Base-by-base conservation (phyloP, 2,329 filamentous ascomycete species). In the Xylaria sp. region DNA sequence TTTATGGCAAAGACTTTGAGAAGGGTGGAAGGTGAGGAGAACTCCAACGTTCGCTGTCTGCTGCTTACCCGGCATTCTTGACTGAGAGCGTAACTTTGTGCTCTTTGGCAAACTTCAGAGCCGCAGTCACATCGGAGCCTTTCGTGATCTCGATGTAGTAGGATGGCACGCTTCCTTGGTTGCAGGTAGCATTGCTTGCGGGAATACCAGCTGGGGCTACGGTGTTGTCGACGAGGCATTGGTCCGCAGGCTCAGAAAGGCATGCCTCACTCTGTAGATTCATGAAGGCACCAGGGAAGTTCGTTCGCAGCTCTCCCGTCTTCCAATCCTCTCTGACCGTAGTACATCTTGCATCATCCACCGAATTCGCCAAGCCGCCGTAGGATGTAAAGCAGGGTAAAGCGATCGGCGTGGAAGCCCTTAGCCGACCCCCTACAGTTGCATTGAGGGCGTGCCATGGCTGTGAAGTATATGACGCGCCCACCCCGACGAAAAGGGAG, bases 351-450 rank as follows among this genome's bases (percentile, higher is more conserved):
- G 55, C 43, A 45, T 72, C 64, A 59, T 77, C 67, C 3, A 71
- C 61, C 2, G 53, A n/a, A 10, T 67, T 61, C 18, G 68, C 39
- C 1, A 34, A 25, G 23, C 74, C 73, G 13, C 72, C 69, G 56
- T 76, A 78, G 3, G 45, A 68, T 18, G 74, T 70, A 59, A 78
- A 78, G 65, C 76, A 78, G 9, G 76, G 73, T n/a, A 74, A 57
- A 12, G 75, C 73, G n/a, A 78, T 63, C 6, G 76, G 76, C 20
- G 46, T 48, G 18, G 63, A 61, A 36, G 25, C n/a, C 25, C 66
- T 25, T 59, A 77, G 45, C 13, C 71, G 73, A 13, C 75, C 75
- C 12, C 57, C 63, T 6, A 77, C 66, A 2, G 72, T 73, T 20
- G 60, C 59, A 41, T 76, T 76, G 13, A 73, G 62, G n/a, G 39